These are phyloP conservation scores for carrot (Daucus carota) DNA, from an alignment of 129 eudicot species.

Conservation along the genomic window DH1_v3.0 NC_030387.2:21568501-21569000, in stretches of 20 bases:
- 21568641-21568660: conserved; percentile 74
- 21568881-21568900: conserved; percentile 33
- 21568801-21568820: conserved; percentile 31
- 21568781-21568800: background rate
- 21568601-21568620: conserved; percentile 46
- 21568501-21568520: background rate
- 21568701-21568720: conserved; percentile 80
- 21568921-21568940: background rate
- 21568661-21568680: conserved; percentile 91
- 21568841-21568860: conserved; percentile 85
- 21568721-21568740: conserved; percentile 90
- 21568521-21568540: background rate
- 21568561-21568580: no score
- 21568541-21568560: background rate
- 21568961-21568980: conserved; percentile 85
- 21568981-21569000: conserved; percentile 72
- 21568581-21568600: conserved; percentile 48
- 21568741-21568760: conserved; percentile 37
- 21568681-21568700: conserved; percentile 83
- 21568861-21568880: conserved; percentile 69
- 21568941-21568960: conserved; percentile 41
- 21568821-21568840: conserved; percentile 85
- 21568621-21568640: conserved; percentile 90
- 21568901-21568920: conserved; percentile 9
- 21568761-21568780: background rate